A percentile compares a stretch with the other conserved stretches of the same genome.
Conservation (phyloP, 2,329 filamentous ascomycete species). For the Colletotrichum sp. region DNA sequence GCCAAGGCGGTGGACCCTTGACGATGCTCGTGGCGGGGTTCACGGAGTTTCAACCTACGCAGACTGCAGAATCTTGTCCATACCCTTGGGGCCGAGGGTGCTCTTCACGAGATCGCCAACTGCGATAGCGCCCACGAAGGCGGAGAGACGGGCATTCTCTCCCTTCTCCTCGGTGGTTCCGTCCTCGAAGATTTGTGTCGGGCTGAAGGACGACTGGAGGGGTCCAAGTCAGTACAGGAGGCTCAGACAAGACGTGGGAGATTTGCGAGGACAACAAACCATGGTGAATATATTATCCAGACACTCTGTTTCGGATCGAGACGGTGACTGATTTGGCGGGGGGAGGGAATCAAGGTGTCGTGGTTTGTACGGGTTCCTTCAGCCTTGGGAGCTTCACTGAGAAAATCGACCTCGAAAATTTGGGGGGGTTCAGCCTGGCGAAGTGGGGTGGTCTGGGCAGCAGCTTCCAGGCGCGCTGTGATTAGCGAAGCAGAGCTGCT, state of each 20-base stretch:
- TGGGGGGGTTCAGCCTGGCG: constrained; percentile 22
- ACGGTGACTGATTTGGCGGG: not conserved
- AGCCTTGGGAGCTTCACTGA: constrained; percentile 21
- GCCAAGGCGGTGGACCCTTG: constrained; percentile 11
- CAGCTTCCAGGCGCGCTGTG: constrained; percentile 11
- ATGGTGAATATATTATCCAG: constrained; percentile 12
- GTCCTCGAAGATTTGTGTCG: constrained; percentile 97
- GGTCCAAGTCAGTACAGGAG: not conserved
- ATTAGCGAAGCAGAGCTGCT: constrained; percentile 4
- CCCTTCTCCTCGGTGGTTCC: constrained; percentile 98
- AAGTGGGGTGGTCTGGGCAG: constrained; percentile 17
- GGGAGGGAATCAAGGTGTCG: constrained; percentile 6
- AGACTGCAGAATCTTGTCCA: constrained; percentile 98
- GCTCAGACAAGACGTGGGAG: not conserved
- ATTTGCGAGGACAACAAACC: not conserved
- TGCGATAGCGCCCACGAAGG: constrained; percentile 97
- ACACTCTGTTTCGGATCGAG: constrained; percentile 12
- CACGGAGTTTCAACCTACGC: constrained; percentile 64
- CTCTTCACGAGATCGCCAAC: constrained; percentile 98
- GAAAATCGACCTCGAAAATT: constrained; percentile 22
- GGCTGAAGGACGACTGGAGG: constrained; percentile 70
- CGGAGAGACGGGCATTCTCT: constrained; percentile 97
- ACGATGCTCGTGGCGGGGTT: not conserved
- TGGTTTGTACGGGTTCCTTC: constrained; percentile 14
- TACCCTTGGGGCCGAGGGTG: constrained; percentile 95